phyloP scores from a whole-genome alignment of 352 stramenopile genomes.

The Achlya hypogyna region DNA sequence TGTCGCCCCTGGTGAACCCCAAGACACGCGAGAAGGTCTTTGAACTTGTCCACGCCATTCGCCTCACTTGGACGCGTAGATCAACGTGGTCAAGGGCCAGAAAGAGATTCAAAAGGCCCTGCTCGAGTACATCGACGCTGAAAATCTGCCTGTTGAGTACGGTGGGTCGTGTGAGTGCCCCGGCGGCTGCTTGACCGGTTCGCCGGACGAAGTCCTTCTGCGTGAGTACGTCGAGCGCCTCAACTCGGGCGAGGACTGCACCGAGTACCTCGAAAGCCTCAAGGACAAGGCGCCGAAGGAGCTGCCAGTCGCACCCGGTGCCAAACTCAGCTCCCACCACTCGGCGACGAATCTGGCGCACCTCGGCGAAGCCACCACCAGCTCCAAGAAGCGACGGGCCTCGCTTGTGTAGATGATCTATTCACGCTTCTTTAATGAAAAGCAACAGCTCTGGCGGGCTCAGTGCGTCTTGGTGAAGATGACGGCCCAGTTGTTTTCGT shows the following conservation, averaged over 20 bases:
- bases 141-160: slow-evolving; percentile 57
- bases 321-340: slow-evolving; percentile 1
- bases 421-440: too few species aligned
- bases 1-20: slow-evolving; percentile 54
- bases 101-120: slow-evolving; percentile 60
- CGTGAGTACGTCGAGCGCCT: slow-evolving; percentile 37
- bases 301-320: not conserved
- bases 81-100: slow-evolving; percentile 49
- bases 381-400: not conserved
- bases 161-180: slow-evolving; percentile 46
- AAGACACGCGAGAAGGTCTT: slow-evolving; percentile 54
- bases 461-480: slow-evolving; percentile 37
- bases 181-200: slow-evolving; percentile 51
- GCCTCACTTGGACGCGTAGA: not conserved
- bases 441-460: not conserved
- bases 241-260: slow-evolving; percentile 19
- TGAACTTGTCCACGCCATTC: not conserved
- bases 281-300: not conserved
- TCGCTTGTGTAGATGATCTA: not conserved
- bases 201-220: slow-evolving; percentile 55
- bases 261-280: slow-evolving; percentile 2
- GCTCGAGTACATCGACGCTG: slow-evolving; percentile 52
- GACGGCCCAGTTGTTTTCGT: slow-evolving; percentile 83
- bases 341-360: not conserved
- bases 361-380: not conserved